Evolutionary conservation across 2,329 filamentous ascomycete species (phyloP).

Genomic region (Aureobasidium sp.): DNA sequence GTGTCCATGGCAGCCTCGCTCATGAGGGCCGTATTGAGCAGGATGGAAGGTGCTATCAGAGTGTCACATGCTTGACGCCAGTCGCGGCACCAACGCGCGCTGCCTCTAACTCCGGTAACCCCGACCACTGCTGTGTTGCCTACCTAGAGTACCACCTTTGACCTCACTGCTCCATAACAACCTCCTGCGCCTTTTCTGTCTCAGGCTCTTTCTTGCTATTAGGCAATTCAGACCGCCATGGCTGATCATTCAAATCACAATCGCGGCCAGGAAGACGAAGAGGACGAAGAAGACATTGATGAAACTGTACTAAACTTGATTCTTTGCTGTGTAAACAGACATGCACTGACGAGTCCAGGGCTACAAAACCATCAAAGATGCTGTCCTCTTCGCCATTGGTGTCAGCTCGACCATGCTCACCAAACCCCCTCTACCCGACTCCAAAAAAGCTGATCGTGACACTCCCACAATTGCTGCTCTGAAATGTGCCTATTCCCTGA

Average conservation of each 20-base stretch:
- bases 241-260: constrained; percentile 20
- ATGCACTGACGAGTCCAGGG: constrained; percentile 43
- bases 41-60: background rate
- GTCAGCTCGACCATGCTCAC: constrained; percentile 79
- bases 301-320: constrained; percentile 45
- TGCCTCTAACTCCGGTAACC: background rate
- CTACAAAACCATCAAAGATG: constrained; percentile 91
- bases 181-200: background rate
- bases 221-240: constrained; percentile 2
- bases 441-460: constrained; percentile 70
- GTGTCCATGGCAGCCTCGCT: constrained; percentile 61
- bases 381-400: constrained; percentile 94
- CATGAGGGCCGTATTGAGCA: background rate
- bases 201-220: background rate
- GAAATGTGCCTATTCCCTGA: constrained; percentile 88
- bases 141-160: background rate
- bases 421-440: constrained; percentile 52
- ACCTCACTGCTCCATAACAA: background rate
- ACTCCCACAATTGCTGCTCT: constrained; percentile 75
- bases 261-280: constrained; percentile 45
- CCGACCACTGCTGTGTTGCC: background rate
- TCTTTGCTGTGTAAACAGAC: background rate
- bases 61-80: background rate
- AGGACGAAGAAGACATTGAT: constrained; percentile 60
- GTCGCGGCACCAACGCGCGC: background rate